Evolutionary conservation across 257 asterid species (phyloP).

Genomic region (Gynochthodes officinalis): DNA sequence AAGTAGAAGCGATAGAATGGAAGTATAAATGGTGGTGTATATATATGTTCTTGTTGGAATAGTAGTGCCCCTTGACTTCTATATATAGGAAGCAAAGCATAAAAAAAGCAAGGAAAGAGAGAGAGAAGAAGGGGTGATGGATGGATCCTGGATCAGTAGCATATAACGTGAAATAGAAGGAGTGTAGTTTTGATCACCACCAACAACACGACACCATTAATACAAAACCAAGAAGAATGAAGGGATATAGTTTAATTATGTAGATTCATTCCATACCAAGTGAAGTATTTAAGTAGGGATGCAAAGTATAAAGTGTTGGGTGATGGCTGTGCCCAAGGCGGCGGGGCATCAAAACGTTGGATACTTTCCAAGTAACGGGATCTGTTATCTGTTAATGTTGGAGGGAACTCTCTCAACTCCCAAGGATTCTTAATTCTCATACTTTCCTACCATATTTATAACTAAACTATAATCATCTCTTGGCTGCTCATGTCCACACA

Average conservation of each 20-base stretch:
- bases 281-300: not conserved
- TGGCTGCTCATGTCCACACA: not conserved
- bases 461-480: not conserved
- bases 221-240: too few species aligned
- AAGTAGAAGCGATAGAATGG: too few species aligned
- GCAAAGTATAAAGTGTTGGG: not conserved
- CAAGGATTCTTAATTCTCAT: not conserved
- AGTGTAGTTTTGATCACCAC: constrained; percentile 35
- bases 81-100: constrained; percentile 46
- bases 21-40: too few species aligned
- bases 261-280: not conserved
- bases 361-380: constrained; percentile 26
- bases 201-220: not conserved
- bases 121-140: constrained; percentile 15
- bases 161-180: constrained; percentile 64
- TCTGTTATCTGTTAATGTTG: constrained; percentile 6
- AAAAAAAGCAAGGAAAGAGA: not conserved
- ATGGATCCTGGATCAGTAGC: constrained; percentile 7
- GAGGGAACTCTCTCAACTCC: constrained; percentile 5
- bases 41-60: too few species aligned
- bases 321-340: constrained; percentile 18
- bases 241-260: not conserved
- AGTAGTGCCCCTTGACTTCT: too few species aligned
- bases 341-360: constrained; percentile 22
- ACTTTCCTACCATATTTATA: not conserved